Base-by-base conservation (phyloP, 2,329 filamentous ascomycete genomes). In the Trichophyton benhamiae region DNA sequence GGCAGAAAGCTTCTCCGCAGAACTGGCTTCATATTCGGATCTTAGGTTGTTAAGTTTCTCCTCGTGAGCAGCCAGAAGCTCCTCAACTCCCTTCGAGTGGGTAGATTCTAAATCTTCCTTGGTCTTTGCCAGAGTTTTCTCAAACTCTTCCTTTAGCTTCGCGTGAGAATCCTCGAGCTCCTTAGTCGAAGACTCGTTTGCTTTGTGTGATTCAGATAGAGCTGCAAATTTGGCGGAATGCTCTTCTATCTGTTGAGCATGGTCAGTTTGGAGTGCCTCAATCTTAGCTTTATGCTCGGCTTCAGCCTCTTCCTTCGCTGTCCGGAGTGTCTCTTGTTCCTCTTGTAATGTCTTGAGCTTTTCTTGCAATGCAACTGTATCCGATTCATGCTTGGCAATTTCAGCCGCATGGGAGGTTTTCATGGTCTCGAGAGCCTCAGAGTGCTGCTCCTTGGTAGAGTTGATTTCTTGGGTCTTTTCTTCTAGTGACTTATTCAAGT, bases 81-180 rank as follows among this genome's bases (percentile, higher is more conserved):
- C 71, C 63, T 76, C 74, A 49, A 77, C 74, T 5, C 71, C 72
- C 61, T 72, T 71, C 58, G 67, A 70, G 60, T 77, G 75, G 53
- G 73, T 71, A 3, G 70, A 70, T 62, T 76, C 74, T 6, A 71
- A 63, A 38, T 75, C 70, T 1, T 70, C 67, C 36, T 71, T 60
- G 65, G 72, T 74, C 41, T 73, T 70, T 57, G 66, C 58, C 60
- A 74, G 66, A 41, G 70, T 63, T 41, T 68, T 63, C 63, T 77
- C 72, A 64, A 75, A 65, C 57, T 78, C 74, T 63, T 71, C 67
- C 62, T 72, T 68, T 65, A 75, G 61, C 58, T 72, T 70, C 27
- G 65, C 61, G 58, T 71, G 69, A 17, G 68, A 68, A 33, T 72
- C 67, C 48, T 73, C 72, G 46, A 74, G 71, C 36, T 70, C 67